Evolutionary conservation across 352 stramenopile species (phyloP).

Genomic region (Globisporangium heterothallicum): DNA sequence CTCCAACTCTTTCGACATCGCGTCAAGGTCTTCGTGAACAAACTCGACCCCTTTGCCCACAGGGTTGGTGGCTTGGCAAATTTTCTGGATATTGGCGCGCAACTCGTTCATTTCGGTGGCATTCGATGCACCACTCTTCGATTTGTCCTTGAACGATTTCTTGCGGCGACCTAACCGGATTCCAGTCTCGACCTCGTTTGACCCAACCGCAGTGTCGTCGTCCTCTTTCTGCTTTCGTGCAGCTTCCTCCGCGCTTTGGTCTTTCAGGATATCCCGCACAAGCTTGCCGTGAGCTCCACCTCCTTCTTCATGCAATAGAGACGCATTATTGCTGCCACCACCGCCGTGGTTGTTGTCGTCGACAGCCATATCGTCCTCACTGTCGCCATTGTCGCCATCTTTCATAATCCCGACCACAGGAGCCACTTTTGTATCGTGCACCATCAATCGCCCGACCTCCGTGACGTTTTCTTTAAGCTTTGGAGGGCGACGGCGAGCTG

Average conservation of each 20-base stretch:
- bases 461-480: conserved; percentile 88
- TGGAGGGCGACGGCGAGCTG: conserved; percentile 73
- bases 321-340: conserved; percentile 15
- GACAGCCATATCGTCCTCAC: conserved; percentile 22
- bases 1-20: conserved; percentile 92
- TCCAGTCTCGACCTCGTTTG: conserved; percentile 54
- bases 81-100: conserved; percentile 79
- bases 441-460: conserved; percentile 58
- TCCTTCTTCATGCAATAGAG: conserved; percentile 29
- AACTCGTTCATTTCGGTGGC: conserved; percentile 74
- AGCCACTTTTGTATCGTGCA: conserved; percentile 77
- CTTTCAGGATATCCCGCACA: conserved; percentile 82
- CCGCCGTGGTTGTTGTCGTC: conserved; percentile 23
- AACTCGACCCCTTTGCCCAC: conserved; percentile 92
- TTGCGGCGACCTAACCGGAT: conserved; percentile 67
- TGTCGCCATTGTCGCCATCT: conserved; percentile 79
- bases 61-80: conserved; percentile 90
- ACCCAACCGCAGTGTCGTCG: conserved; percentile 37
- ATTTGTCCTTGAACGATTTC: conserved; percentile 82
- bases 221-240: conserved; percentile 64
- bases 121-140: conserved; percentile 63
- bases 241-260: conserved; percentile 64
- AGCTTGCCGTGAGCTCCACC: conserved; percentile 50
- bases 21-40: conserved; percentile 90
- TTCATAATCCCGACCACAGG: conserved; percentile 78